A percentile compares a stretch with the other conserved stretches of the same genome.
phyloP scores from a whole-genome alignment of 148 eudicot species.

The Pouteria glomerata region DNA sequence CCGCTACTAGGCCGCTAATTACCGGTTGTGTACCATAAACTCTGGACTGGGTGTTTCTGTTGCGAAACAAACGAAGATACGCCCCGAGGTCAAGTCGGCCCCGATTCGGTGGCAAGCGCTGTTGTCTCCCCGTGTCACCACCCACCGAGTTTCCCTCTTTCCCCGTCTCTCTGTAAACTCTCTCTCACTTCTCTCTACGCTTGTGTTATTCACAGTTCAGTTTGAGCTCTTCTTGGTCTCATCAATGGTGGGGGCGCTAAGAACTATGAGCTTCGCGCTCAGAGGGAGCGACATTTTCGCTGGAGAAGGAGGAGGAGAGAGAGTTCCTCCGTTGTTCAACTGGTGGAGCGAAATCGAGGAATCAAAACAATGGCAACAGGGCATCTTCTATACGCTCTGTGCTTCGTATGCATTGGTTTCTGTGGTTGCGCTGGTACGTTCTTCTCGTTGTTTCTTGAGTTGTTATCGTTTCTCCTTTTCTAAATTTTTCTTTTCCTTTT shows the following conservation, averaged over 20 bases:
- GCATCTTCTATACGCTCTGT: constrained; percentile 33
- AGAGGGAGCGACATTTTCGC: no score
- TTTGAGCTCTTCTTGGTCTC: not conserved
- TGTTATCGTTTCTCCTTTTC: not conserved
- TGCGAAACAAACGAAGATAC: not conserved
- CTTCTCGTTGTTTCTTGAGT: not conserved
- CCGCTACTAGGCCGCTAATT: no score
- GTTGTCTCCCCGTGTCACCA: not conserved
- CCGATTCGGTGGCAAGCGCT: not conserved
- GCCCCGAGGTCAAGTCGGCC: not conserved
- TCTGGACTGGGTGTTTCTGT: no score
- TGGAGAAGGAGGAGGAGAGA: not conserved
- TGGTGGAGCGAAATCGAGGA: constrained; percentile 21
- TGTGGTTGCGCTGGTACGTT: constrained; percentile 32
- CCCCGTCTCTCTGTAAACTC: not conserved
- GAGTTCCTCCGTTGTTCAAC: not conserved
- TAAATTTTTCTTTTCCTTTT: no score
- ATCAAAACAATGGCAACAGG: constrained; percentile 19
- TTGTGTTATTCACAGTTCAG: not conserved
- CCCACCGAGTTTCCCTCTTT: no score
- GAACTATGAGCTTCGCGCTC: not conserved
- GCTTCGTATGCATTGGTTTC: constrained; percentile 31
- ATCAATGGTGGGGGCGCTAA: constrained; percentile 2
- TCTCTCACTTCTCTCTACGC: not conserved
- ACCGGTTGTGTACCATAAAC: no score